Percentiles rank a stretch among this genome's conserved stretches.
These are phyloP conservation scores for Lactifluus rugatus DNA, from an alignment of 768 basidiomycete species.

Conservation along the genomic window DNA sequence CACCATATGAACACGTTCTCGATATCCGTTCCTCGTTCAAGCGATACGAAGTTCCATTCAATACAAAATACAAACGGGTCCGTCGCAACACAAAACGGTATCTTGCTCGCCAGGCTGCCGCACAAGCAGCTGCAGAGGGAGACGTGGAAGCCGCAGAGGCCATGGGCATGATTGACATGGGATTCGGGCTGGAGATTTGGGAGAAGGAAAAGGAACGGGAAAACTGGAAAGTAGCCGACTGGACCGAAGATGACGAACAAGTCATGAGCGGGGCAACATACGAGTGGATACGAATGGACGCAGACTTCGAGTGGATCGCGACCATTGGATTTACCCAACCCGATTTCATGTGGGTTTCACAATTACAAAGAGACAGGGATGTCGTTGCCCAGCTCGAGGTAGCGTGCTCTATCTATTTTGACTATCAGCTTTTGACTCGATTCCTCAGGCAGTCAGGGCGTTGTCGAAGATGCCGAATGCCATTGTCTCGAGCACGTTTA, in stretches of 20 bases:
- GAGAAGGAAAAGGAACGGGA: constrained; percentile 90
- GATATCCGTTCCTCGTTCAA: constrained; percentile 83
- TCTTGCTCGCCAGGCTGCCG: constrained; percentile 83
- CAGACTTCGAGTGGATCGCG: constrained; percentile 99
- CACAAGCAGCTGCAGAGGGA: constrained; percentile 86
- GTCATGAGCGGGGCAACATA: constrained; percentile 93
- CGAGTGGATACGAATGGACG: constrained; percentile 99
- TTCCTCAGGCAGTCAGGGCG: constrained; percentile 74
- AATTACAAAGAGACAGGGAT: constrained; percentile 90
- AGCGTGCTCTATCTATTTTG: background rate
- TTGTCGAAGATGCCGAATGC: constrained; percentile 71
- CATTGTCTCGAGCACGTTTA: constrained; percentile 83
- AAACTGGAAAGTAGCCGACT: constrained; percentile 94
- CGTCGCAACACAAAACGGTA: constrained; percentile 94
- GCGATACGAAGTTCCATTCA: constrained; percentile 96
- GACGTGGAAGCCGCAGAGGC: constrained; percentile 88
- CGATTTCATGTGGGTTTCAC: constrained; percentile 98
- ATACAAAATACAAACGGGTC: constrained; percentile 97
- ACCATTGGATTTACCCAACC: constrained; percentile 86
- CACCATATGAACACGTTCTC: constrained; percentile 96
- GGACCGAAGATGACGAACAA: constrained; percentile 94
- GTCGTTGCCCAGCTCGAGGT: constrained; percentile 97
- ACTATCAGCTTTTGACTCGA: constrained; percentile 13
- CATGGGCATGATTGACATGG: constrained; percentile 89
- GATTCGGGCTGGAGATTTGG: constrained; percentile 90